Evolutionary conservation across 1,284 basidiomycete species (phyloP), one percentile per base, ranked within the genome.

Genomic region (Trametes hirsuta): DNA sequence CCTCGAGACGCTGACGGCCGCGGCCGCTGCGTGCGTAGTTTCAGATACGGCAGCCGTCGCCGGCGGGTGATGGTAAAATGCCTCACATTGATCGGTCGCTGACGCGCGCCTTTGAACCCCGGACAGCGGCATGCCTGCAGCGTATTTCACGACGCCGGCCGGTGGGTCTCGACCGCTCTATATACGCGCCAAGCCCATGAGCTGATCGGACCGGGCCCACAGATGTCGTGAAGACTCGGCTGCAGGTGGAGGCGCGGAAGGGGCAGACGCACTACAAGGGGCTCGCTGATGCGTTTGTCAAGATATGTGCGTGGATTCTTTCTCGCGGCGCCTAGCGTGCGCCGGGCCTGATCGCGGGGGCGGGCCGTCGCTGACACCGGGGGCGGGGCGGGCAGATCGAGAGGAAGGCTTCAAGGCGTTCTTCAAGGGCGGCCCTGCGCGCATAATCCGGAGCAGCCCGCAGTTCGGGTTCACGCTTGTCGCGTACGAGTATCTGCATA

Each of bases 201-300:
- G 48, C 65, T 77, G 39, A 77, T 66, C 50, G 47, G 47, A 30
- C 21, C 36, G 59, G 54, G 58, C 68, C 35, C 76, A 72, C 75
- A 87, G 97, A 99, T 76, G 97, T 99, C 61, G 94, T 98, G 75
- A 99, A 99, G 84, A 99, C 97, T n/a, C 88, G 97, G 58, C 80
- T 99, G 65, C 97, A 99, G 75, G 90, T 95, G n/a, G 97, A 99
- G 76, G 91, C 95, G 37, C 85, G 91, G 64, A 91, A 93, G 68
- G 97, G 97, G 15, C 88, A 99, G 75, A 93, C 94, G 4, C 81
- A 90, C 62, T 99, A 99, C 81, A 94, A 93, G 75, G 97, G 97
- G 49, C 79, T 98, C 48, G 74, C 80, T 14, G 95, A 99, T 76
- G 96, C 94, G 25, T 94, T 97, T 70, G 79, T 83, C 52, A 97